phyloP scores from a whole-genome alignment of 2,329 filamentous ascomycete species.

The Xylariaceae sp. region DNA sequence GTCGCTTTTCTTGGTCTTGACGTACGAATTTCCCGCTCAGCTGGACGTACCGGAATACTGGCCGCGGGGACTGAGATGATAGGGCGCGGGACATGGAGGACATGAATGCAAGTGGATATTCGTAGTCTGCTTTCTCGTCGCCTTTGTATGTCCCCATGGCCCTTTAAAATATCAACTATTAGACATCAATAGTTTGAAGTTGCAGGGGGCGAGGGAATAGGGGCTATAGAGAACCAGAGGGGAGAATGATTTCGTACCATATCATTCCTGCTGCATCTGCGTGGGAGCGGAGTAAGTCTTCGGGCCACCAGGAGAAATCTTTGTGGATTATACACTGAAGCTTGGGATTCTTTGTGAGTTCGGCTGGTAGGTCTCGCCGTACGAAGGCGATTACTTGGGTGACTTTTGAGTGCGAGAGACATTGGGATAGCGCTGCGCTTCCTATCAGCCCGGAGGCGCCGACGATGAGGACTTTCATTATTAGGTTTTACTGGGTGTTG shows the following conservation, averaged over 20 bases:
- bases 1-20: slow-evolving; percentile 29
- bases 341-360: slow-evolving; percentile 17
- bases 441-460: slow-evolving; percentile 35
- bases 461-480: slow-evolving; percentile 35
- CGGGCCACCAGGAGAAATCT: slow-evolving; percentile 25
- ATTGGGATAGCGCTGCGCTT: slow-evolving; percentile 29
- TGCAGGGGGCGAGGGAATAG: no score
- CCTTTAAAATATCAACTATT: slow-evolving; percentile 5
- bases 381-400: slow-evolving; percentile 30
- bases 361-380: slow-evolving; percentile 25
- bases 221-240: no score
- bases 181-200: no score
- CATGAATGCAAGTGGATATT: slow-evolving; percentile 24
- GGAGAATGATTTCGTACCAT: slow-evolving; percentile 15
- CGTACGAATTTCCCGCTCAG: slow-evolving; percentile 33
- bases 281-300: slow-evolving; percentile 23
- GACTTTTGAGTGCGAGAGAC: slow-evolving; percentile 30
- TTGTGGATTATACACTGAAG: slow-evolving; percentile 20
- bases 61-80: slow-evolving; percentile 6
- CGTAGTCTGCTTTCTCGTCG: slow-evolving; percentile 16
- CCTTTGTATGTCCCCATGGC: slow-evolving; percentile 24
- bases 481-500: not conserved
- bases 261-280: slow-evolving; percentile 27
- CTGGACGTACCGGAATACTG: slow-evolving; percentile 29
- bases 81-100: slow-evolving; percentile 18